A percentile compares a stretch with the other conserved stretches of the same genome.
phyloP scores from a whole-genome alignment of 495 filamentous ascomycete species.

The Alectoria sarmentosa region DNA sequence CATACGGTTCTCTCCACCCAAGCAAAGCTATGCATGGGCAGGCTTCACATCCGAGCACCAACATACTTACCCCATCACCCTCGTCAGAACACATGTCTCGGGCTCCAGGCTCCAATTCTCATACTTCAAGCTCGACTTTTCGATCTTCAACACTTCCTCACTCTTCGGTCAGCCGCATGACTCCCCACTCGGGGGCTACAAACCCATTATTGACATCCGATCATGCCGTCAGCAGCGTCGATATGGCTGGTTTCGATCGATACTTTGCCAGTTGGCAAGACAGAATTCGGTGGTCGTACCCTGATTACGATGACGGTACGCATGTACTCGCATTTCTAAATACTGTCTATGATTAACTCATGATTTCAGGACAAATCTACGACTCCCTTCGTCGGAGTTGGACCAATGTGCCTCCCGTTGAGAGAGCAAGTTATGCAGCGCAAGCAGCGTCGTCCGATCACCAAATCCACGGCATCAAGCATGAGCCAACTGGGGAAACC shows the following conservation, averaged over 20 bases:
- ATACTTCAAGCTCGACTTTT: neutral
- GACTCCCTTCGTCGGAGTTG: neutral
- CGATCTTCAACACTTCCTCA: neutral
- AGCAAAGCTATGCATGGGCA: neutral
- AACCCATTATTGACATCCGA: neutral
- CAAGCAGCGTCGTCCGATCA: neutral
- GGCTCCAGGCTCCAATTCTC: neutral
- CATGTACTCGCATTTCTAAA: neutral
- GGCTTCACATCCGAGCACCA: neutral
- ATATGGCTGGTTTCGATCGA: constrained; percentile 1
- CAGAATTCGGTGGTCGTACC: neutral
- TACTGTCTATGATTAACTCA: neutral
- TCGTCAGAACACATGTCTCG: neutral
- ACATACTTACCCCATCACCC: neutral
- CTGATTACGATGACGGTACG: neutral
- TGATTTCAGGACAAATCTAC: constrained; percentile 1
- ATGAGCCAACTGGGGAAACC: neutral
- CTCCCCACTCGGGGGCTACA: neutral
- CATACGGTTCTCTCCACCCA: neutral
- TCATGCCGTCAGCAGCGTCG: neutral
- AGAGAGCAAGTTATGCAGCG: neutral
- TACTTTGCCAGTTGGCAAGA: neutral
- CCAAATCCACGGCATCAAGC: neutral
- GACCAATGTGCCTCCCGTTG: neutral
- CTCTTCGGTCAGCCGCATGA: neutral